Percentiles rank a stretch among this genome's conserved stretches.
Conservation (phyloP, 1,284 basidiomycete species). For the Marasmius sp. region DNA sequence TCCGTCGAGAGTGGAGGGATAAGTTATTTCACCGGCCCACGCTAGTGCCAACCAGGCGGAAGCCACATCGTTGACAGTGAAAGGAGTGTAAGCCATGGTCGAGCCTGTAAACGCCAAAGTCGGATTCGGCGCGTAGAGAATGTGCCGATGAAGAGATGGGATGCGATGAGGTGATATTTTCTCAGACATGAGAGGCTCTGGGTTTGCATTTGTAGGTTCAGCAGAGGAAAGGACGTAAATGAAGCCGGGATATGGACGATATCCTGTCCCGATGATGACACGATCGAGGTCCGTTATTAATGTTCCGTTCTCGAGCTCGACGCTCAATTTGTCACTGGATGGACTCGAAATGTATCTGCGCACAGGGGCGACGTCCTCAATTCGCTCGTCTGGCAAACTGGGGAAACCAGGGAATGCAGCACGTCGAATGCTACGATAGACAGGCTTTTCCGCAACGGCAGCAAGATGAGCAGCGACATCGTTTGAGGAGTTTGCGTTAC, state of each 20-base stretch:
- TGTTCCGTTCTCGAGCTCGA: conserved; percentile 34
- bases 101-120: conserved; percentile 42
- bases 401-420: conserved; percentile 37
- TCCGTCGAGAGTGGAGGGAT: conserved; percentile 1
- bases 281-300: conserved; percentile 37
- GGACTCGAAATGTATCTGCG: conserved; percentile 24
- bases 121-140: conserved; percentile 44
- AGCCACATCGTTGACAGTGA: conserved; percentile 10
- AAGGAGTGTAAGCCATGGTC: conserved; percentile 7
- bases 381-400: conserved; percentile 38
- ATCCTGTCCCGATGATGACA: conserved; percentile 45
- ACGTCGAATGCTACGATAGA: conserved; percentile 44
- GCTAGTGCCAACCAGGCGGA: conserved; percentile 9
- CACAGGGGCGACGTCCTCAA: conserved; percentile 40
- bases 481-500: conserved; percentile 48
- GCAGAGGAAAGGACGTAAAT: conserved; percentile 32
- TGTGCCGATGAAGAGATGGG: conserved; percentile 40
- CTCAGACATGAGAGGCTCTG: conserved; percentile 19
- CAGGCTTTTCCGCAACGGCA: conserved; percentile 31
- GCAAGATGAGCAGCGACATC: conserved; percentile 46
- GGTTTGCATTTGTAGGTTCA: background rate
- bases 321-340: conserved; percentile 26
- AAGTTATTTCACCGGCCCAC: conserved; percentile 5
- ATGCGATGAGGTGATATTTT: conserved; percentile 31
- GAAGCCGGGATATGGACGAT: conserved; percentile 39